Percentiles rank a stretch among this genome's conserved stretches.
Conservation (phyloP, 202 grass and related monocot genomes). For the Hordeum pubiflorum region DNA sequence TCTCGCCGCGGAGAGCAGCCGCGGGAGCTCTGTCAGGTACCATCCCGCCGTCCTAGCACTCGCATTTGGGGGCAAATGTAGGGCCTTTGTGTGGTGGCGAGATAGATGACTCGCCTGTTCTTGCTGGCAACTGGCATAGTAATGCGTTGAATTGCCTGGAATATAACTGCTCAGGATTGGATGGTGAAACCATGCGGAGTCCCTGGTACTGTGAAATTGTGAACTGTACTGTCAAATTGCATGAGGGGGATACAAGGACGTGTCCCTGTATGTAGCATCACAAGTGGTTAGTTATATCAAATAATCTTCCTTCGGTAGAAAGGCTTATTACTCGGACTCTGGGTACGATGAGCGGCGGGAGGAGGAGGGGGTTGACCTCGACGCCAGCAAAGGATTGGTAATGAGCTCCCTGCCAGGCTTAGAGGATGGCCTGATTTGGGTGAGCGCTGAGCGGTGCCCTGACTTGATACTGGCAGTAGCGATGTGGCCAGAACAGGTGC, state of each 20-base stretch:
- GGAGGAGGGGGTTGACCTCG: neutral
- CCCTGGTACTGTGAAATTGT: neutral
- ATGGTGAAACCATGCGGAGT: neutral
- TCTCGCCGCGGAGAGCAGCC: conserved; percentile 3
- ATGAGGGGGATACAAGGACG: neutral
- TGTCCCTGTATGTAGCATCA: neutral
- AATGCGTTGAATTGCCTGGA: neutral
- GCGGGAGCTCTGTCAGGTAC: conserved; percentile 24
- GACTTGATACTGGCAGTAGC: neutral
- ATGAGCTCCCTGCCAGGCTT: neutral
- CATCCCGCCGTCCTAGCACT: neutral
- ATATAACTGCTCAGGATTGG: neutral
- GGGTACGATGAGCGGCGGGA: neutral
- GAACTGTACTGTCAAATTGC: neutral
- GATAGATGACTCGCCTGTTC: neutral
- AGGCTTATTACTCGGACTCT: neutral
- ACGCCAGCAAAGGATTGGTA: neutral
- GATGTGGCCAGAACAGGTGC: neutral
- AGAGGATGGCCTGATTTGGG: neutral
- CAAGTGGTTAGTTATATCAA: neutral
- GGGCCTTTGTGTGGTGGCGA: neutral
- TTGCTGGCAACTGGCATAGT: neutral
- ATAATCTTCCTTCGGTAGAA: neutral
- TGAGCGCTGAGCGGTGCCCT: neutral
- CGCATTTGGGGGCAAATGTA: neutral